A percentile compares a stretch with the other conserved stretches of the same genome.
Conservation (phyloP, 371 early-diverging fungal genomes). For the Mucor racemosus region DNA sequence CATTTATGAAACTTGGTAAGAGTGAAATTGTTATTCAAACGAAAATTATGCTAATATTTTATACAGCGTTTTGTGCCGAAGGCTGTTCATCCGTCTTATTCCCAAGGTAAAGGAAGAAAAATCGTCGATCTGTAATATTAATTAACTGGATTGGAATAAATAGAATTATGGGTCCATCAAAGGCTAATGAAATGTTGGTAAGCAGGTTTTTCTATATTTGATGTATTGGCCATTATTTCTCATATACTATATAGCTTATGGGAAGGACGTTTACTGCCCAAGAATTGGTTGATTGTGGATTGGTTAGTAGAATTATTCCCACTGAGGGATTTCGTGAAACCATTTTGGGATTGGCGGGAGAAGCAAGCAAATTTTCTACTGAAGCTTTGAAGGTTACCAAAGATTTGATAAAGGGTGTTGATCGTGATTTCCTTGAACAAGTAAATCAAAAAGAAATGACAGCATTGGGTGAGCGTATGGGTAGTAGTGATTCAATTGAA, state of each 20-base stretch:
- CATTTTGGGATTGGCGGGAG: slow-evolving; percentile 51
- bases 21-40: not conserved
- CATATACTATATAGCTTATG: slow-evolving; percentile 28
- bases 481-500: slow-evolving; percentile 43
- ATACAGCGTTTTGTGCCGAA: slow-evolving; percentile 66
- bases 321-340: slow-evolving; percentile 56
- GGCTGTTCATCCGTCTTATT: slow-evolving; percentile 68
- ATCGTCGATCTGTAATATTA: not conserved
- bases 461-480: slow-evolving; percentile 43
- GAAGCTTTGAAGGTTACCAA: slow-evolving; percentile 66
- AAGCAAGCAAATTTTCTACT: slow-evolving; percentile 55
- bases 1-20: slow-evolving; percentile 69
- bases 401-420: slow-evolving; percentile 55
- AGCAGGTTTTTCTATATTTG: not conserved
- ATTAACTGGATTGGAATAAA: not conserved
- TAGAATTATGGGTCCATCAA: slow-evolving; percentile 63
- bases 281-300: slow-evolving; percentile 57
- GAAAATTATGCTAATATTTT: not conserved
- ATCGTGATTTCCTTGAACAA: slow-evolving; percentile 49
- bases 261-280: slow-evolving; percentile 60
- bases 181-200: slow-evolving; percentile 70
- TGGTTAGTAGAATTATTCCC: slow-evolving; percentile 59
- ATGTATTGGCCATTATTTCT: no score
- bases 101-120: slow-evolving; percentile 37
- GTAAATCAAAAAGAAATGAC: slow-evolving; percentile 59